These are phyloP conservation scores for Chalaropsis ovoidea DNA, from an alignment of 2,329 filamentous ascomycete genomes.

Conservation along the genomic window DNA sequence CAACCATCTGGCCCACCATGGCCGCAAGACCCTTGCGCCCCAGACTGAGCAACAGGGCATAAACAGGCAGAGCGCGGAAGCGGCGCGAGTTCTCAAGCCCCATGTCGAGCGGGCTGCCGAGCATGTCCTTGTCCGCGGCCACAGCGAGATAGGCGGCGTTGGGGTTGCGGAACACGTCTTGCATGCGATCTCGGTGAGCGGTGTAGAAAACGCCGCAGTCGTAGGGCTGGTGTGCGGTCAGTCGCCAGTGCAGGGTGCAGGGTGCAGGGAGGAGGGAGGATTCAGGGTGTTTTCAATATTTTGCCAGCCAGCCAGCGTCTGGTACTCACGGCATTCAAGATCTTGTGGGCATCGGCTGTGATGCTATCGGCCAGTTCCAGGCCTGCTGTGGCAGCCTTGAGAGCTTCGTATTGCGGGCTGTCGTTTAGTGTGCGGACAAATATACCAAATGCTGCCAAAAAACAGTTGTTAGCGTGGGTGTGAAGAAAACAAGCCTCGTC, in stretches of 20 bases:
- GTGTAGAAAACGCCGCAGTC: conserved; percentile 87
- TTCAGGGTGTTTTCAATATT: not conserved
- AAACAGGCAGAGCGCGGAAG: conserved; percentile 83
- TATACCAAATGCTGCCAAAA: conserved; percentile 61
- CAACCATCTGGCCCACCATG: conserved; percentile 63
- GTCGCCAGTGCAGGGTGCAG: not conserved
- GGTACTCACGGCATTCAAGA: conserved; percentile 68
- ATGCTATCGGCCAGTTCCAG: conserved; percentile 81
- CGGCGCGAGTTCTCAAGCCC: conserved; percentile 85
- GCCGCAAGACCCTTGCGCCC: conserved; percentile 57
- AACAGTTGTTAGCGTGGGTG: not conserved
- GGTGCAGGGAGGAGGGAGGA: not conserved
- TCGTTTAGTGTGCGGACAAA: conserved; percentile 58
- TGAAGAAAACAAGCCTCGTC: conserved; percentile 1
- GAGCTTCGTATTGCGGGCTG: conserved; percentile 44
- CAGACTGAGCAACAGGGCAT: conserved; percentile 66
- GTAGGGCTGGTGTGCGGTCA: conserved; percentile 50
- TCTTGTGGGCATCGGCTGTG: conserved; percentile 75
- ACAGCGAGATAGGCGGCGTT: conserved; percentile 69
- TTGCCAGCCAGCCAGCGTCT: not conserved
- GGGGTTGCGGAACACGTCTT: conserved; percentile 65
- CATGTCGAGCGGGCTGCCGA: conserved; percentile 76
- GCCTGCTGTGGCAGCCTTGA: conserved; percentile 47
- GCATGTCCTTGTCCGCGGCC: conserved; percentile 32
- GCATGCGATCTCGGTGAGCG: conserved; percentile 47